These are phyloP conservation scores for Nicotiana tabacum DNA, from an alignment of 257 asterid genomes.

Conservation along the genomic window DNA sequence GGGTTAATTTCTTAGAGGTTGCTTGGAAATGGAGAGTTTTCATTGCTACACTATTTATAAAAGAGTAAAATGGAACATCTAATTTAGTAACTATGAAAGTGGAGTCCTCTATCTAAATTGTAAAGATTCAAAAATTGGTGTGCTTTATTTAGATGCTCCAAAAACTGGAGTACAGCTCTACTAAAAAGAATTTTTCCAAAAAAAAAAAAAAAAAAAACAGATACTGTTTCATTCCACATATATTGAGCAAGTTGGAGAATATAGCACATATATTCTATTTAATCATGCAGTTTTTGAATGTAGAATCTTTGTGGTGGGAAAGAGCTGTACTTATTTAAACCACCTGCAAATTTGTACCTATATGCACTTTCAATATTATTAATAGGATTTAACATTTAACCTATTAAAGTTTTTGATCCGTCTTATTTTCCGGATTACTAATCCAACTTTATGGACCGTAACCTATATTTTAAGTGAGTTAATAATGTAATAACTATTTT, in stretches of 20 bases:
- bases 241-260: slow-evolving; percentile 10
- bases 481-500: no score
- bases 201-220: background rate
- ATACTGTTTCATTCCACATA: slow-evolving; percentile 1
- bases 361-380: background rate
- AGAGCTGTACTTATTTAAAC: background rate
- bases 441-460: no score
- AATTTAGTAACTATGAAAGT: background rate
- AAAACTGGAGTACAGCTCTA: background rate
- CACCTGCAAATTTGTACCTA: background rate
- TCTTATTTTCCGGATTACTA: no score
- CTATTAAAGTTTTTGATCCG: no score
- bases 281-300: background rate
- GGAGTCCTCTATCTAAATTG: background rate
- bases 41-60: slow-evolving; percentile 7
- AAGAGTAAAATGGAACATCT: background rate
- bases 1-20: background rate
- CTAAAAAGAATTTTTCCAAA: background rate
- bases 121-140: slow-evolving; percentile 12
- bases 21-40: slow-evolving; percentile 2
- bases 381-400: no score
- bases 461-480: no score
- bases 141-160: slow-evolving; percentile 16
- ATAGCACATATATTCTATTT: background rate
- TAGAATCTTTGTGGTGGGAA: background rate